These are phyloP conservation scores for Exobasidium rhododendri DNA, from an alignment of 1,284 basidiomycete species.

Conservation along the genomic window DNA sequence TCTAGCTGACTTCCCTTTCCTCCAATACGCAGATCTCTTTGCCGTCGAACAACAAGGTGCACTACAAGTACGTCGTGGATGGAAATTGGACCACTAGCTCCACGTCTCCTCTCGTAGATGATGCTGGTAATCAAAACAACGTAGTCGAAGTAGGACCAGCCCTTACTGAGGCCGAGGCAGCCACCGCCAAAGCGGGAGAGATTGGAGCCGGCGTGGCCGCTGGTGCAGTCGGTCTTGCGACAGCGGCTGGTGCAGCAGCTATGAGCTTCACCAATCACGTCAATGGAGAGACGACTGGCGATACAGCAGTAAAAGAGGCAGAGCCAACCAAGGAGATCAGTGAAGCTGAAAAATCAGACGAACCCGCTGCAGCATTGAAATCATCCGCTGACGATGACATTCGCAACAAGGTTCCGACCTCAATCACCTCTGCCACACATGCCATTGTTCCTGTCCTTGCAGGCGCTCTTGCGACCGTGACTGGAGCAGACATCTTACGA, in stretches of 20 bases:
- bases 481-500: constrained; percentile 11
- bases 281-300: not conserved
- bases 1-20: no score
- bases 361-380: not conserved
- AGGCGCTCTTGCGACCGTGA: constrained; percentile 8
- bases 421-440: constrained; percentile 9
- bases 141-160: constrained; percentile 6
- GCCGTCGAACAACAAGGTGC: constrained; percentile 1
- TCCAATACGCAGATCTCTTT: constrained; percentile 3
- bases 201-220: constrained; percentile 1
- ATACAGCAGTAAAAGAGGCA: not conserved
- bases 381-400: not conserved
- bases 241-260: not conserved
- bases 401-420: not conserved
- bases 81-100: constrained; percentile 5
- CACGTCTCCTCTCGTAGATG: not conserved
- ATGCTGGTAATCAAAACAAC: constrained; percentile 10
- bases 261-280: not conserved
- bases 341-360: not conserved
- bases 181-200: not conserved
- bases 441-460: constrained; percentile 3
- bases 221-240: not conserved
- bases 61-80: constrained; percentile 14
- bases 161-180: not conserved
- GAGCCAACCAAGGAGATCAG: not conserved